Base-by-base conservation (phyloP, 2,329 filamentous ascomycete species). In the Leptodontidium sp. region DNA sequence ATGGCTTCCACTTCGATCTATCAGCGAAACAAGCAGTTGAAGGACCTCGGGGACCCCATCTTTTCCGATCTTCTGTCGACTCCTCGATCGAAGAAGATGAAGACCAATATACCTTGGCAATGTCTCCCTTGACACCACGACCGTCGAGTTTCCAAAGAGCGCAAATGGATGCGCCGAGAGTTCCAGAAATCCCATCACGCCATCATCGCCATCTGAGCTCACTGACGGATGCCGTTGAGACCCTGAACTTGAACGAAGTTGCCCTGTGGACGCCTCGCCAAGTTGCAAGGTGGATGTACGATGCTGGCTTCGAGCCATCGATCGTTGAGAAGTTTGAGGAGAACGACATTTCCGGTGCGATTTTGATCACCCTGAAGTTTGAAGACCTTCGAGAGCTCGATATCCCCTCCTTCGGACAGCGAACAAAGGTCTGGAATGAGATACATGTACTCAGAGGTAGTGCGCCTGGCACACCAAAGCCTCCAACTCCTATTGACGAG, bases 341-440 rank as follows among this genome's bases (percentile, higher is more conserved):
- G 75, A 97, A 99, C 79, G 95, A 99, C 78, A 98, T 99, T 79
- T 93, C 91, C 32, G 95, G 95, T 15, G 86, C 89, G 4, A 93
- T 98, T 66, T 83, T 98, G 24, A 89, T 97, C 64, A 94, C 95
- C n/a, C 83, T 99, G 53, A 94, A 97, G 77, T 94, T 95, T 74
- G 93, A 97, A 72, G 94, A 96, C 75, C 82, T 96, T 67, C 91
- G 91, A 79, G 93, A 96, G 80, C 85, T 96, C 21, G 90, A 90
- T 73, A 95, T 96, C 66, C 85, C 87, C 69, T 95, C 93, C 1
- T 95, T 96, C 77, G 93, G 93, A 53, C 91, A 94, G 74, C 86
- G 93, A 69, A 93, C 91, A 74, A 90, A 89, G 76, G 83, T 95
- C 15, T 96, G 93, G 93, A 89, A 91, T 75, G 89, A 94, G 78